These are phyloP conservation scores for Pseudopediastrum boryanum DNA, from an alignment of 139 green algal genomes.

Conservation along the genomic window DNA sequence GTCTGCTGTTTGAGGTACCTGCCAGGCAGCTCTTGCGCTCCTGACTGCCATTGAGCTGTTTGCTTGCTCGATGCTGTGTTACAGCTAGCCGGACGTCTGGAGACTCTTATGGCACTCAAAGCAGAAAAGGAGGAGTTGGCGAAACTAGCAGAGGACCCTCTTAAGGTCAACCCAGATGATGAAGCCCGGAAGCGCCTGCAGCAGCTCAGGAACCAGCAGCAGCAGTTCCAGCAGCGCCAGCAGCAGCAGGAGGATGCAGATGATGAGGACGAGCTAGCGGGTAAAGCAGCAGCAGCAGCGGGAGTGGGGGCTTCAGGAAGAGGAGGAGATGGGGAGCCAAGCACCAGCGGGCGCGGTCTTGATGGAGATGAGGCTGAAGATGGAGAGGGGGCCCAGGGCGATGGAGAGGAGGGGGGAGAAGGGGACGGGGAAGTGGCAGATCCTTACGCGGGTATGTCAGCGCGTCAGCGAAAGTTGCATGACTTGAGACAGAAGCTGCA, in stretches of 20 bases:
- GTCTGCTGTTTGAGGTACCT: not conserved
- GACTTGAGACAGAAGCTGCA: conserved; percentile 84
- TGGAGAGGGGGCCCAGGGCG: conserved; percentile 14
- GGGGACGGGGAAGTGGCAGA: conserved; percentile 43
- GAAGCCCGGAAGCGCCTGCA: conserved; percentile 65
- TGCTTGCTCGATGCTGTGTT: not conserved
- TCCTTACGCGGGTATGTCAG: conserved; percentile 66
- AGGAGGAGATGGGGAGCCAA: not conserved
- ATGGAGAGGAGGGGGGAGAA: conserved; percentile 31
- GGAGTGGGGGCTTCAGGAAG: conserved; percentile 36
- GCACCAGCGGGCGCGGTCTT: not conserved
- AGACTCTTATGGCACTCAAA: conserved; percentile 69
- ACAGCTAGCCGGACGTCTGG: conserved; percentile 74
- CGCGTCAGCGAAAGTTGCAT: conserved; percentile 83
- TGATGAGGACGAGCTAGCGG: not conserved
- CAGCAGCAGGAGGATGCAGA: not conserved
- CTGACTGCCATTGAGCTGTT: not conserved
- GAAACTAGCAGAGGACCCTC: conserved; percentile 37
- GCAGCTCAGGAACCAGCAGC: conserved; percentile 51
- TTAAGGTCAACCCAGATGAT: conserved; percentile 62
- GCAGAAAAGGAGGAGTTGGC: conserved; percentile 68
- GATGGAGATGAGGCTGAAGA: not conserved
- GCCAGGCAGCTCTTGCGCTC: not conserved
- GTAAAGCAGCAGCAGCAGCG: conserved; percentile 52
- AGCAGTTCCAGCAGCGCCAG: conserved; percentile 20